Evolutionary conservation across 2,329 filamentous ascomycete species (phyloP).

Genomic region (Alternaria infectoria): DNA sequence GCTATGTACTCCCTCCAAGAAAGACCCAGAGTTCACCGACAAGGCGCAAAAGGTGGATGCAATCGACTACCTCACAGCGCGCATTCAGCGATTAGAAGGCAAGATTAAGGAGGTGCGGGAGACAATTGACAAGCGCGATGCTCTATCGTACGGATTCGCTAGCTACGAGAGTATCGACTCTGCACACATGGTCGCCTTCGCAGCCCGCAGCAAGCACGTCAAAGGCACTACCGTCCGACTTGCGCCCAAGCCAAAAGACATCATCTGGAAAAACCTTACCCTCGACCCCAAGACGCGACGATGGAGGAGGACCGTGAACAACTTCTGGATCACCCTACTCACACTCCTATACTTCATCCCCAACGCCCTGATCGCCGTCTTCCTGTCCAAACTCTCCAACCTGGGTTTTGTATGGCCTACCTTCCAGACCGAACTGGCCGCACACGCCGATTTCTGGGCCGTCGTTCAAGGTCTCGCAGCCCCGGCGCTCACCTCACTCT

Average conservation of each 20-base stretch:
- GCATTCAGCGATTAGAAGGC: conserved; percentile 81
- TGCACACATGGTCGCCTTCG: conserved; percentile 85
- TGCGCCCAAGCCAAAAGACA: conserved; percentile 85
- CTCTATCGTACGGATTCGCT: conserved; percentile 91
- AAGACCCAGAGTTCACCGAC: conserved; percentile 68
- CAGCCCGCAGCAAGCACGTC: conserved; percentile 79
- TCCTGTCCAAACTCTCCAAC: conserved; percentile 84
- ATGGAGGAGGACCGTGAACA: conserved; percentile 78
- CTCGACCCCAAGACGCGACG: conserved; percentile 71
- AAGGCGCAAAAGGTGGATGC: conserved; percentile 83
- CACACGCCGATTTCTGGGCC: conserved; percentile 75
- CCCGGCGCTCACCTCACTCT: conserved; percentile 82
- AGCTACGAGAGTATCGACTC: conserved; percentile 89
- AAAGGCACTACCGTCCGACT: conserved; percentile 77
- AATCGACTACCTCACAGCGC: conserved; percentile 87
- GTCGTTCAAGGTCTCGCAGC: conserved; percentile 90
- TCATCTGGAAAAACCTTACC: conserved; percentile 94
- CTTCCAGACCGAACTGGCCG: conserved; percentile 70
- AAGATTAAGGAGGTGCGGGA: conserved; percentile 84
- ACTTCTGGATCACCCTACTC: conserved; percentile 80
- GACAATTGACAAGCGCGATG: conserved; percentile 83
- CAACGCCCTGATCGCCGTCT: conserved; percentile 93
- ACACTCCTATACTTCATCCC: conserved; percentile 88
- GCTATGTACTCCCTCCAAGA: conserved; percentile 78
- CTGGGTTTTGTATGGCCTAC: conserved; percentile 78